These are phyloP conservation scores for Capronia epimyces DNA, from an alignment of 2,329 filamentous ascomycete species.

Conservation along the genomic window DNA sequence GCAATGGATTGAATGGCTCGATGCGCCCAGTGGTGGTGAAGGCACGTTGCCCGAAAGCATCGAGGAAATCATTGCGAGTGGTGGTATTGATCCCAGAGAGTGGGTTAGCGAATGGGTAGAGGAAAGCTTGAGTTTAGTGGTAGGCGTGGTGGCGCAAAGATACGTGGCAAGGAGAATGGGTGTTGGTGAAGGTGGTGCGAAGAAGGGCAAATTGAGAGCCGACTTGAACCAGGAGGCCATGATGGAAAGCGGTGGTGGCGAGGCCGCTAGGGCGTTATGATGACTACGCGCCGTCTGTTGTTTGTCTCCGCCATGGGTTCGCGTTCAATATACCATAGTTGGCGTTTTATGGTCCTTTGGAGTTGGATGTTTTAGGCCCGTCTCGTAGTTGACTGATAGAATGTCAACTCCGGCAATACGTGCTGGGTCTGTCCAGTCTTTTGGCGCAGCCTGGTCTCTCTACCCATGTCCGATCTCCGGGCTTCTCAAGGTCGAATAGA, in stretches of 20 bases:
- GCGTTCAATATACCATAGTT: constrained; percentile 9
- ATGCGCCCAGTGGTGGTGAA: constrained; percentile 55
- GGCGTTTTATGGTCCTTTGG: not conserved
- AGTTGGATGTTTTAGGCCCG: not conserved
- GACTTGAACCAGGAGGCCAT: constrained; percentile 50
- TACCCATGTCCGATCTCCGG: too few relatives aligned
- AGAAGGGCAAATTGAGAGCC: constrained; percentile 49
- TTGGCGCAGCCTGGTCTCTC: too few relatives aligned
- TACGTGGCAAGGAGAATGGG: constrained; percentile 96
- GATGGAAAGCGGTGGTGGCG: constrained; percentile 55
- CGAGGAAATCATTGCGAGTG: constrained; percentile 67
- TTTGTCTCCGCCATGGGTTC: not conserved
- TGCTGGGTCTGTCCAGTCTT: too few relatives aligned
- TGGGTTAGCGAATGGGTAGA: constrained; percentile 98
- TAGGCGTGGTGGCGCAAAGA: constrained; percentile 84
- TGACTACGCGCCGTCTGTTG: constrained; percentile 6
- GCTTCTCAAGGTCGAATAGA: too few relatives aligned
- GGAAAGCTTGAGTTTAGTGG: constrained; percentile 69
- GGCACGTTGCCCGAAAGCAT: constrained; percentile 72
- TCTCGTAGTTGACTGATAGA: too few relatives aligned
- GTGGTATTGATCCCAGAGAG: constrained; percentile 82
- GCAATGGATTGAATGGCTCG: constrained; percentile 87
- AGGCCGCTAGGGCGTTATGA: constrained; percentile 52
- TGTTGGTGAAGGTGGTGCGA: constrained; percentile 72
- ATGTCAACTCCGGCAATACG: too few relatives aligned